Evolutionary conservation across 345 rosid genomes (phyloP), one percentile per base, ranked within the genome.

Genomic region (Eucalyptus curtisii): DNA sequence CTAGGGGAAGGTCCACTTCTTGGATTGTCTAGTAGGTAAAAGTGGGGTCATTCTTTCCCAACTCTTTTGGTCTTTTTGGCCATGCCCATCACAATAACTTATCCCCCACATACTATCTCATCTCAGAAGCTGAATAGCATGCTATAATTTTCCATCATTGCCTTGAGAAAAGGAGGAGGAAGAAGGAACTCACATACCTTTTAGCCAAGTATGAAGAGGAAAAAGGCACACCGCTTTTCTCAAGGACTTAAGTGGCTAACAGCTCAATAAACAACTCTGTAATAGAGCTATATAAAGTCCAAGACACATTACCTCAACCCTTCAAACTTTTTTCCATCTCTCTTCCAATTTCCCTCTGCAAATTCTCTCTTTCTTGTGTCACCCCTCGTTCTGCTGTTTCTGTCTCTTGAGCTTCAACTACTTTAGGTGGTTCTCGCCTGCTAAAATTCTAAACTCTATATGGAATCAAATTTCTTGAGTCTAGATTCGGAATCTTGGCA

Each of bases 21-120:
- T 31, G 61, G 25, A 86, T 40, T 76, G 91, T 88, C 80, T 82
- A 48, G 76, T 44, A 53, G 85, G 87, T 30, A 86, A 89, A 59
- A 86, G 92, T 91, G 92, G 92, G 94, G 91, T 49, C 82, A 55
- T 49, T 59, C 81, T 52, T n/a, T 84, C 42, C 47, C 59, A 25
- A 86, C 42, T 82, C 89, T 84, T 85, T 57, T 87, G 91, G 87
- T 85, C 86, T 87, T 88, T 88, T 89, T 61, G 66, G 66, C 89
- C 89, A 85, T 89, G 27, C 89, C 91, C 91, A 89, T 92, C 90
- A 90, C 92, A 87, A 48, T 87, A 89, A 89, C 96, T 90, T 92
- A 90, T 94, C 93, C 76, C 89, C 89, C 71, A 59, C 81, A 59
- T 31, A 90, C 53, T 88, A 87, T 66, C 89, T 93, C 89, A 49